Base-by-base conservation (phyloP, 345 rosid genomes). In the Trapa bicornis region DNA sequence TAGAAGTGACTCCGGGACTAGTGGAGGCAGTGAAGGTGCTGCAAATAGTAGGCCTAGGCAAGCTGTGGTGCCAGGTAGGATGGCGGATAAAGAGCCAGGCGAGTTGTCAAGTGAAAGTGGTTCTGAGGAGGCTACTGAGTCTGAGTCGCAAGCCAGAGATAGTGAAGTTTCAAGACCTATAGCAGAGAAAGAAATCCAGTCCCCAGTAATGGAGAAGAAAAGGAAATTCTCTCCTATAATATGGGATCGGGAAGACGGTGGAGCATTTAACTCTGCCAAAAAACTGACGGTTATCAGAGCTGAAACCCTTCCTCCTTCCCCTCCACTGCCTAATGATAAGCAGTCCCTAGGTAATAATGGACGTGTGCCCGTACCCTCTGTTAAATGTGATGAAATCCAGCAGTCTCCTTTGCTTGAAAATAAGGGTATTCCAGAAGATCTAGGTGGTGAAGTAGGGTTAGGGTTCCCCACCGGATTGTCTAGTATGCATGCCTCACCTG, bases 101-200 rank as follows among this genome's bases (percentile, higher is more conserved):
- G 99, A 95, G 79, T 78, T 95, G 79, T 95, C 99, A 22, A 95
- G 99, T 74, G 99, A 95, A 81, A 94, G 97, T 76, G 98, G 94
- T 42, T 90, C 96, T 41, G 98, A 90, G 66, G 97, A 88, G 63
- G 88, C 82, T 3, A 66, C 73, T 2, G 90, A 88, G 72, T 82
- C 85, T 56, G 87, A 75, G 47, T 63, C 74, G 5, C 63, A 71
- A 72, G 84, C 63, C 50, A 80, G 83, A 75, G 83, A 67, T 73
- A 71, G 65, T 71, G 85, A 78, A 65, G 69, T 58, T 73, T 38
- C 67, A n/a, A 81, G 72, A 72, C 72, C 45, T 33, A 2, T 22
- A 65, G 78, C 74, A 22, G 90, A 86, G 76, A 75, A 81, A 81
- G 88, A 81, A 70, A 77, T 15, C 16, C 47, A 41, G 54, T 68